Evolutionary conservation across 2,329 filamentous ascomycete species (phyloP), one percentile per base, ranked within the genome.

Genomic region (Fusarium sp.): DNA sequence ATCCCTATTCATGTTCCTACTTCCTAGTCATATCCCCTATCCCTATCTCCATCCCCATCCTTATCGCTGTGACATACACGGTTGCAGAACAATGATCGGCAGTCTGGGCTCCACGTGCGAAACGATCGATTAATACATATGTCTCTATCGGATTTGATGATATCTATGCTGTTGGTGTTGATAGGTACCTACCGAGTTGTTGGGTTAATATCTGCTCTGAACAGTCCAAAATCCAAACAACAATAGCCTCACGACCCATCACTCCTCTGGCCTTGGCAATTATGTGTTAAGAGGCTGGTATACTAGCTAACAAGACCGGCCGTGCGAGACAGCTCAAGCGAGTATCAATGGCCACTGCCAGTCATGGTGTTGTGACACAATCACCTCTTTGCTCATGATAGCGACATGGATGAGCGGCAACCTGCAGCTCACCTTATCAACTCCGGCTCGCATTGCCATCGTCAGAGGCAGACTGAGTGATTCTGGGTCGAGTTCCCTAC

Each of bases 71-170:
- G 13, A 19, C 13, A 24, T 31, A 44, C 49, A 32, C 39, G 19
- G 39, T 39, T 28, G 22, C 22, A 22, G 35, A 48, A 40, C 52
- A 54, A 36, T 48, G 45, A 59, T 53, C 60, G 39, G 49, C 46
- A 57, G 62, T 53, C 62, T 56, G 35, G 55, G 46, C 58, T 61
- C 44, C 58, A 55, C 45, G 44, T 56, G 51, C 32, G 40, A 22
- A n/a, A 44, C 45, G n/a, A 58, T 38, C 52, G 41, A 42, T 19
- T 19, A 19, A 19, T 19, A 19, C 19, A 19, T 19, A 19, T 19
- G 19, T 19, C 19, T 19, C 19, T 19, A 19, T 19, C 19, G 19
- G 19, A 19, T 19, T 19, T 19, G 19, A 19, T 19, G 3, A 19
- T 19, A 19, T 19, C 19, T 19, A 19, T 19, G 19, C 19, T 19